These are phyloP conservation scores for Fraxinus paxiana DNA, from an alignment of 305 asterid genomes.

Conservation along the genomic window DNA sequence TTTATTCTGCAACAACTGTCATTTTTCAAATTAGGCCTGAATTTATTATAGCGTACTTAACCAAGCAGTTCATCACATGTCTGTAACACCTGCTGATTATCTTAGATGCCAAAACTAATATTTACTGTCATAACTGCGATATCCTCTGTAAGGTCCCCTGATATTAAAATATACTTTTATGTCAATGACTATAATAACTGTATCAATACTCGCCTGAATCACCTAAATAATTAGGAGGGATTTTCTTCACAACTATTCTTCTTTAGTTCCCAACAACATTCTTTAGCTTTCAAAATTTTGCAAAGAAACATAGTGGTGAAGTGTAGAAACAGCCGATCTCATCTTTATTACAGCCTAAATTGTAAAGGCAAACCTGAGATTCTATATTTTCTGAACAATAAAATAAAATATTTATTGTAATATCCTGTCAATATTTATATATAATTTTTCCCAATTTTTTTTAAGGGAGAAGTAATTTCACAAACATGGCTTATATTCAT, in stretches of 20 bases:
- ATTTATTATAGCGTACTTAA: neutral
- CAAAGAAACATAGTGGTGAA: neutral
- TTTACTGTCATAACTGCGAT: neutral
- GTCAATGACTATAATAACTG: neutral
- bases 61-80: neutral
- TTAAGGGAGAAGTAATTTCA: neutral
- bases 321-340: neutral
- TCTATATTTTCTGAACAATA: neutral
- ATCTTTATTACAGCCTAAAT: neutral
- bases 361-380: neutral
- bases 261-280: neutral
- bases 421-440: neutral
- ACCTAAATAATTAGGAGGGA: neutral
- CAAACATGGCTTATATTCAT: neutral
- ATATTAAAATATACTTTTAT: neutral
- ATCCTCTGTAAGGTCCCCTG: conserved; percentile 1
- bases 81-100: neutral
- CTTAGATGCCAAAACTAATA: neutral
- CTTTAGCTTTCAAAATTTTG: neutral
- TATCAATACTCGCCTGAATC: neutral
- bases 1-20: neutral
- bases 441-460: neutral
- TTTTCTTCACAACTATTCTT: neutral
- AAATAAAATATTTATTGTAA: neutral
- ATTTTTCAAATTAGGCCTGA: neutral